Evolutionary conservation across 306 rosid species (phyloP), one percentile per base, ranked within the genome.

Genomic region (Oemleria cerasiformis): DNA sequence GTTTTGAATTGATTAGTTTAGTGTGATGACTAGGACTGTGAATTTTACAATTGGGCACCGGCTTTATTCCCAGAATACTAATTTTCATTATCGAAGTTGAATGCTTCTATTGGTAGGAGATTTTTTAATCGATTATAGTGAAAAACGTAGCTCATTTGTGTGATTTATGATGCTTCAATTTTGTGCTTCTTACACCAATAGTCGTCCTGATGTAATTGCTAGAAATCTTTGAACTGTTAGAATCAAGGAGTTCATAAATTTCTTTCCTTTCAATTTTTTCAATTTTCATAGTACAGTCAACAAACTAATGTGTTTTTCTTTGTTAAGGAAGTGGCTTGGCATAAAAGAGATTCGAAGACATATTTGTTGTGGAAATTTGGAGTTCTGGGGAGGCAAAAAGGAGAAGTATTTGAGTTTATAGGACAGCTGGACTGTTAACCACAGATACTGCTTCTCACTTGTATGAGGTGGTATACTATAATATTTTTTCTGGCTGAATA

Each of bases 401-500:
- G 59, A 42, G 55, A 40, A 76, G 40, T 42, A 12, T 62, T 55
- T 57, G 74, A 16, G 51, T 12, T 63, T 54, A 36, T 45, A 45
- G 44, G 20, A 15, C 8, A 21, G 40, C 56, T 56, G 60, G 65
- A 53, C 9, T 9, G 12, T 54, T 30, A 12, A 19, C 51, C 17
- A 30, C 20, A 42, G 71, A 42, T 53, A 54, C 48, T 77, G 38
- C 63, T 70, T 54, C 43, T 9, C 19, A 64, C 62, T 71, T 45
- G 73, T 25, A 36, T 9, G 36, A 9, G 68, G 67, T 55, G 54
- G 8, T 57, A 15, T 66, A 15, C 36, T 21, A 21, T 14, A 71
- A 67, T 1, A 44, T 54, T 63, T 72, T 19, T 14, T 38, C 55
- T 58, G 80, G 78, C 55, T 79, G 72, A 66, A 51, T 66, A 75